phyloP scores from a whole-genome alignment of 768 basidiomycete species.

The Podaxis sp. region DNA sequence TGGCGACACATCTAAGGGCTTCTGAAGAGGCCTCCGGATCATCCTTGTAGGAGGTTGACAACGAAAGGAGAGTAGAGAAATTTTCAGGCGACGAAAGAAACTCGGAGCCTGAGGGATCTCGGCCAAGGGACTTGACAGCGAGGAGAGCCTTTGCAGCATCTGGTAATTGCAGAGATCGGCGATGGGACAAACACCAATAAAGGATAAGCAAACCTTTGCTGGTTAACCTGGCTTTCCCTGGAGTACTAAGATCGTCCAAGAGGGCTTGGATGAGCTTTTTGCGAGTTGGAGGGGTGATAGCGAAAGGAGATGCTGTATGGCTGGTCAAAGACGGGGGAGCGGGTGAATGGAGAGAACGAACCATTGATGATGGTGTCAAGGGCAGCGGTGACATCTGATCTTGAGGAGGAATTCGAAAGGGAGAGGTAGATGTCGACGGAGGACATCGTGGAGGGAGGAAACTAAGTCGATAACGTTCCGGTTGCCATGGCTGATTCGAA shows the following conservation, averaged over 20 bases:
- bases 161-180: constrained; percentile 26
- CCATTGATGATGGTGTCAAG: constrained; percentile 53
- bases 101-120: constrained; percentile 64
- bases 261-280: constrained; percentile 55
- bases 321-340: background rate
- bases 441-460: constrained; percentile 36
- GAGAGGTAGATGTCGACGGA: constrained; percentile 44
- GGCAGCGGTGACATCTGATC: constrained; percentile 42
- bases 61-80: constrained; percentile 51
- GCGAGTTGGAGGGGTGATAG: constrained; percentile 47
- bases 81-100: constrained; percentile 55
- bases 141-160: constrained; percentile 68
- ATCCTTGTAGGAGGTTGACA: constrained; percentile 54
- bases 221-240: constrained; percentile 46
- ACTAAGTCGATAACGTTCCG: constrained; percentile 13
- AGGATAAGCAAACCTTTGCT: constrained; percentile 46
- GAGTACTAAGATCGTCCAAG: constrained; percentile 55
- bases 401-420: constrained; percentile 45
- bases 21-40: constrained; percentile 61
- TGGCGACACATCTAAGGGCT: constrained; percentile 76
- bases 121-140: constrained; percentile 74
- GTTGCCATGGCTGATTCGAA: constrained; percentile 26
- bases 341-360: constrained; percentile 21
- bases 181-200: background rate
- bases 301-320: constrained; percentile 42